Conservation (phyloP, 306 rosid genomes). For the Fagus sylvatica region DNA sequence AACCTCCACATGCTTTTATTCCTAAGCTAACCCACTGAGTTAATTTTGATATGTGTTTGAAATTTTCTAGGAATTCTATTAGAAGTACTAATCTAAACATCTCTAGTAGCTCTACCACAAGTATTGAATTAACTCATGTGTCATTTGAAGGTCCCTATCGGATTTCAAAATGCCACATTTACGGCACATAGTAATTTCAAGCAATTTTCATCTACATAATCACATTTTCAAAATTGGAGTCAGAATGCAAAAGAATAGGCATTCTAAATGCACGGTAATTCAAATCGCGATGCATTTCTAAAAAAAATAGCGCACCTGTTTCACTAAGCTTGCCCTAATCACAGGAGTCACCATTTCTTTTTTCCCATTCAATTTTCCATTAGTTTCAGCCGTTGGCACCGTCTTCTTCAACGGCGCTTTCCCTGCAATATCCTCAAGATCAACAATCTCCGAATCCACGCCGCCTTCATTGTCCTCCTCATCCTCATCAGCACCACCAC, state of each 20-base stretch:
- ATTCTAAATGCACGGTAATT: background rate
- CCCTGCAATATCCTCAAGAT: constrained; percentile 97
- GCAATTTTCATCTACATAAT: background rate
- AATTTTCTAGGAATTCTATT: background rate
- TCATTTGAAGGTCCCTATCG: background rate
- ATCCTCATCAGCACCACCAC: constrained; percentile 47
- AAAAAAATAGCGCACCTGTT: constrained; percentile 57
- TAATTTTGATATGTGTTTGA: background rate
- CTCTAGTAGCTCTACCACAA: background rate
- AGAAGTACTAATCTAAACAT: background rate
- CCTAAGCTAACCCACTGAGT: background rate
- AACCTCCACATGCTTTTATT: background rate
- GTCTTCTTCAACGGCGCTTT: constrained; percentile 75
- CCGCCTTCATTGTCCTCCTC: constrained; percentile 44
- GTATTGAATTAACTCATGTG: background rate
- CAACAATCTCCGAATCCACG: constrained; percentile 62
- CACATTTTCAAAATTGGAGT: too few relatives aligned
- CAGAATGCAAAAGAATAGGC: background rate
- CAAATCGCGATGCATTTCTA: background rate
- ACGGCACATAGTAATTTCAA: background rate
- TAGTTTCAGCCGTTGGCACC: constrained; percentile 40
- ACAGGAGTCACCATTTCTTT: constrained; percentile 92
- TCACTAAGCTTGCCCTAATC: constrained; percentile 81
- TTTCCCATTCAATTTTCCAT: constrained; percentile 67
- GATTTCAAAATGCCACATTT: background rate